These are phyloP conservation scores for Globisporangium orthogonon DNA, from an alignment of 352 stramenopile genomes.

Conservation along the genomic window DNA sequence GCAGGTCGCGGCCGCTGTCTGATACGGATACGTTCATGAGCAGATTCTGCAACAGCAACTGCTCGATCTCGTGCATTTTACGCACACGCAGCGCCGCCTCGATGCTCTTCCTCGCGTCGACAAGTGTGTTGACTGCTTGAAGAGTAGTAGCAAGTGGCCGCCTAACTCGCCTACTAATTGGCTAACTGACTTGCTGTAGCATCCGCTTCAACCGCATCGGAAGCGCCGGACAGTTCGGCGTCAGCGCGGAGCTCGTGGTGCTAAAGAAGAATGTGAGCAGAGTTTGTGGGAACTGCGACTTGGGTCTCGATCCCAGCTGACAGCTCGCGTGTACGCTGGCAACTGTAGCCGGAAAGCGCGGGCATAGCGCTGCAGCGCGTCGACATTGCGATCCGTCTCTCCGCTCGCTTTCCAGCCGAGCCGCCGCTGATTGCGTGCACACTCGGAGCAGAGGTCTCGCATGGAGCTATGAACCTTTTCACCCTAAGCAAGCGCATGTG, in stretches of 20 bases:
- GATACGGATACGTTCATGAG: too few species aligned
- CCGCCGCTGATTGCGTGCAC: constrained; percentile 40
- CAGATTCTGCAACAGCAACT: constrained; percentile 55
- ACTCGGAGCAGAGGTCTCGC: constrained; percentile 31
- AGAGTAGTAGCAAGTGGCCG: too few species aligned
- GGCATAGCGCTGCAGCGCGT: constrained; percentile 28
- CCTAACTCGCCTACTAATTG: too few species aligned
- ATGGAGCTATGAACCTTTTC: not conserved
- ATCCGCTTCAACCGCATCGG: constrained; percentile 26
- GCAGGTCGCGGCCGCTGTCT: too few species aligned
- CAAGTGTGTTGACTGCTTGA: constrained; percentile 22
- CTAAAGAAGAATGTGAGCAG: constrained; percentile 32
- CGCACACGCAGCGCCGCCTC: constrained; percentile 37
- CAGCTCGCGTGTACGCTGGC: not conserved
- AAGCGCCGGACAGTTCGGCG: constrained; percentile 12
- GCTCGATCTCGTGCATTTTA: constrained; percentile 48
- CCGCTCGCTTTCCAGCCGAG: constrained; percentile 32
- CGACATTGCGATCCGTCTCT: constrained; percentile 36
- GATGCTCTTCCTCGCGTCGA: constrained; percentile 49
- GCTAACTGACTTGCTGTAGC: constrained; percentile 3
- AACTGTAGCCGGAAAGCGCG: constrained; percentile 22
- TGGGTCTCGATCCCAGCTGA: not conserved
- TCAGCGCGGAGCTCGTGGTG: constrained; percentile 28
- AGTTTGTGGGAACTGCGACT: not conserved
- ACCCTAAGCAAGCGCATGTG: not conserved